phyloP scores from a whole-genome alignment of 495 filamentous ascomycete species.

The Penicillium taxi region DNA sequence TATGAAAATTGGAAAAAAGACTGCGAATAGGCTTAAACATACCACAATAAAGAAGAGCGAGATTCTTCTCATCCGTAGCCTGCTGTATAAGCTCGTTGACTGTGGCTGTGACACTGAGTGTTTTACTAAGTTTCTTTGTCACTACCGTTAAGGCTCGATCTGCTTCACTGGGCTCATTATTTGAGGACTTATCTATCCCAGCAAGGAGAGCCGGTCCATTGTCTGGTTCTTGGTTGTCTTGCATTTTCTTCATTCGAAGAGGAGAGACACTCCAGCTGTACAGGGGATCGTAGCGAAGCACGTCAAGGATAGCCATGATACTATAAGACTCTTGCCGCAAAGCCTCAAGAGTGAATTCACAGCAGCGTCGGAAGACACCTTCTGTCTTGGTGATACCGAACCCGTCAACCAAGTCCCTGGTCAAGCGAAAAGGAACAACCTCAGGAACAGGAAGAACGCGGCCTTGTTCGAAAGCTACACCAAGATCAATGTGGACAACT shows the following conservation, averaged over 20 bases:
- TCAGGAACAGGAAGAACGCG: conserved; percentile 88
- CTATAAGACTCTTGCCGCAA: conserved; percentile 84
- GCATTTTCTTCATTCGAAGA: conserved; percentile 68
- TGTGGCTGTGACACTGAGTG: conserved; percentile 84
- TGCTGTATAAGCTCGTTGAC: conserved; percentile 97
- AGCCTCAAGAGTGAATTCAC: conserved; percentile 93
- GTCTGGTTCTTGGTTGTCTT: conserved; percentile 51
- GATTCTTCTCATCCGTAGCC: conserved; percentile 84
- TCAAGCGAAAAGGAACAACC: conserved; percentile 88
- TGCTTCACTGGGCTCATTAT: conserved; percentile 81
- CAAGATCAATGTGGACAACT: conserved; percentile 93
- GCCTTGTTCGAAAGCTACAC: conserved; percentile 93
- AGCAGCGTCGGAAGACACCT: conserved; percentile 91
- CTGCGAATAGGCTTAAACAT: conserved; percentile 21
- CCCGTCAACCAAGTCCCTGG: conserved; percentile 91
- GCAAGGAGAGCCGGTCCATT: conserved; percentile 31
- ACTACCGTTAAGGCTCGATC: conserved; percentile 88
- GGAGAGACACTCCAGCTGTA: conserved; percentile 96
- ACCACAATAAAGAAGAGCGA: conserved; percentile 89
- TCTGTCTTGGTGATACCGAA: conserved; percentile 96
- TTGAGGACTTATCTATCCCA: conserved; percentile 35
- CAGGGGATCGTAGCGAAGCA: conserved; percentile 90
- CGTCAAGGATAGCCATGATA: conserved; percentile 96
- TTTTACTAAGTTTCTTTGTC: conserved; percentile 87
- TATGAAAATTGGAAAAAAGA: not conserved